A percentile compares a stretch with the other conserved stretches of the same genome.
Evolutionary conservation across 2,329 filamentous ascomycete species (phyloP).

Genomic region (Sporothrix protearum): DNA sequence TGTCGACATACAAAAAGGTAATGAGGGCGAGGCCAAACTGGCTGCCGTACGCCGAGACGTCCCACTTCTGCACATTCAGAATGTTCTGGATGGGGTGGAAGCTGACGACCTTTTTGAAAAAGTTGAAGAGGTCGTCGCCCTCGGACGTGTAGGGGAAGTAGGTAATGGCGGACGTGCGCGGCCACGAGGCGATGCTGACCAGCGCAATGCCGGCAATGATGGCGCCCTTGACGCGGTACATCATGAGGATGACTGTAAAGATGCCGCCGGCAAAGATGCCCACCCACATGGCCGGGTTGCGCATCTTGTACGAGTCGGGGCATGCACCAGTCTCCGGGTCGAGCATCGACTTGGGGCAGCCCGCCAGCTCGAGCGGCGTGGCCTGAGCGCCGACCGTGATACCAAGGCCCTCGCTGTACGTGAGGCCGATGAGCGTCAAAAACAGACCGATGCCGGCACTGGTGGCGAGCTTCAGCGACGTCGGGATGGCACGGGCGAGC

Average conservation of each 20-base stretch:
- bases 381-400: constrained; percentile 64
- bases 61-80: constrained; percentile 64
- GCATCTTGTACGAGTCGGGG: constrained; percentile 55
- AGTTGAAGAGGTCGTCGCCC: constrained; percentile 63
- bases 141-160: constrained; percentile 65
- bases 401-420: constrained; percentile 79
- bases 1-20: constrained; percentile 76
- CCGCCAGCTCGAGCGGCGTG: constrained; percentile 73
- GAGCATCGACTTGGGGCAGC: constrained; percentile 58
- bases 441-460: constrained; percentile 64
- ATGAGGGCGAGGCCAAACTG: constrained; percentile 69
- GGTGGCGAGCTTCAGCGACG: constrained; percentile 62
- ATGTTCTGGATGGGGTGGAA: constrained; percentile 67
- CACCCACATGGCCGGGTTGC: constrained; percentile 74
- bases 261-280: constrained; percentile 72
- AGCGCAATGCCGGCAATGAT: constrained; percentile 70
- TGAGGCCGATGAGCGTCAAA: constrained; percentile 62
- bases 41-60: constrained; percentile 50
- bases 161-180: constrained; percentile 60
- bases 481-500: constrained; percentile 63
- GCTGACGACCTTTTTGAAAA: constrained; percentile 68
- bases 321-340: constrained; percentile 34
- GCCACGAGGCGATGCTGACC: constrained; percentile 72
- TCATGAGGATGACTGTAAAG: constrained; percentile 75
- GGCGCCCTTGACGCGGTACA: constrained; percentile 70